Base-by-base conservation (phyloP, 164 flowering plant genomes). In the Magnolia officinalis region DNA sequence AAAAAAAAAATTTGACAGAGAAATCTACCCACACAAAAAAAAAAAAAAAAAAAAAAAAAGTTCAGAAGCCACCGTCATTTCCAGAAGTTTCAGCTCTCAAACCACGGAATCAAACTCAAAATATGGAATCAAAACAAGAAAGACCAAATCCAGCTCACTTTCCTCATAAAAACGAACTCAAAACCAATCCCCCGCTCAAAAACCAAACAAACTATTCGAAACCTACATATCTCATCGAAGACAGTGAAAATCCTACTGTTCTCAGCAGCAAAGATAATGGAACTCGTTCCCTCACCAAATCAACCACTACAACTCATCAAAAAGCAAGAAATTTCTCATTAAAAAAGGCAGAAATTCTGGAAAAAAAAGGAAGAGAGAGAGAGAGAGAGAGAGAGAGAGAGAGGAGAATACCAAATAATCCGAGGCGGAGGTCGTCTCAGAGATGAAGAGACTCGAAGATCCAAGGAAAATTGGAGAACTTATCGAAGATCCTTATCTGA, bases 401-500 rank as follows among this genome's bases (percentile, higher is more conserved):
- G 8, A 65, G 4, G 24, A 65, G 0, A 63, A 52, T 64, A 75
- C 81, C 75, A 71, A 50, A 21, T 49, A 23, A 51, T 37, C 29
- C 37, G 31, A 50, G 23, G 70, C 70, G 63, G 67, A 63, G n/a
- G 5, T 64, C 18, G 50, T 26, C 37, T 58, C 11, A 19, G 31
- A 70, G 50, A 65, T 65, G 68, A 20, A 18, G 9, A 65, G 26
- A 71, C 70, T 51, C 18, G 23, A 70, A 66, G 78, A 75, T 79
- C 81, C 18, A 58, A 26, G 2, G 71, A 68, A 24, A 14, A 23
- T 2, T n/a, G 3, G 16, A 52, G 31, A 70, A 55, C 20, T 61
- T 20, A 49, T 31, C 14, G 52, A 63, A 37, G 68, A 75, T 74
- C 16, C 4, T 10, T 11, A 29, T 10, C 26, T 65, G 37, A 20